Base-by-base conservation (phyloP, 2,329 filamentous ascomycete genomes). In the Blastomyces silverae region DNA sequence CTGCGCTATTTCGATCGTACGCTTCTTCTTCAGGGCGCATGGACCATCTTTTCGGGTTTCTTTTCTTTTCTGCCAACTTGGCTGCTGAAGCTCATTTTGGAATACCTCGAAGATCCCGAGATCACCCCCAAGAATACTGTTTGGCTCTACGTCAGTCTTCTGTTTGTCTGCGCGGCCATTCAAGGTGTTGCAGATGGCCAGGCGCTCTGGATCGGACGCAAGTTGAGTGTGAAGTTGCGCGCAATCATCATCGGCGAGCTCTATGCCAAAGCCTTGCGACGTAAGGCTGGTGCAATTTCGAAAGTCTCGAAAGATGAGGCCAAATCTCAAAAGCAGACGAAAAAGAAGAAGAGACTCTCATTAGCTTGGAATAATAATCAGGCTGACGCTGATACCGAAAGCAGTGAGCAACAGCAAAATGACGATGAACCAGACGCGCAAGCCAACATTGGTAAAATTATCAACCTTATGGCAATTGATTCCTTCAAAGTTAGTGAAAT, bases 391-490 rank as follows among this genome's bases (percentile, higher is more conserved):
- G 25, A 37, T 2, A 53, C 64, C 8, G 71, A 73, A 63, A 74
- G 76, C 65, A 66, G 66, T 20, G 64, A 69, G 4, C 71, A 74
- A 58, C 63, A 67, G 5, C 69, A 71, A 37, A 65, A 68, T 22
- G 71, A 71, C 44, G 72, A 71, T 42, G 72, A 73, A n/a, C 65
- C 67, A 22, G 88, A 91, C 67, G 84, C 89, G 65, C 91, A 96
- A 78, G 93, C 92, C 50, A 97, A 94, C 67, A 84, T 95, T 61
- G 94, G 95, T 67, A 96, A 94, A n/a, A 97, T 99, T 72, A 99
- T 99, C 80, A 99, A 97, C 76, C 82, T 99, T 69, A 99, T 99
- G 94, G 95, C 94, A 13, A 95, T 99, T 52, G 95, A 99, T 80
- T 97, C 93, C 59, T 97, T 97, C 85, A 99, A 99, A 79, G 91